Base-by-base conservation (phyloP, 1,284 basidiomycete genomes). In the Ganoderma sinense region DNA sequence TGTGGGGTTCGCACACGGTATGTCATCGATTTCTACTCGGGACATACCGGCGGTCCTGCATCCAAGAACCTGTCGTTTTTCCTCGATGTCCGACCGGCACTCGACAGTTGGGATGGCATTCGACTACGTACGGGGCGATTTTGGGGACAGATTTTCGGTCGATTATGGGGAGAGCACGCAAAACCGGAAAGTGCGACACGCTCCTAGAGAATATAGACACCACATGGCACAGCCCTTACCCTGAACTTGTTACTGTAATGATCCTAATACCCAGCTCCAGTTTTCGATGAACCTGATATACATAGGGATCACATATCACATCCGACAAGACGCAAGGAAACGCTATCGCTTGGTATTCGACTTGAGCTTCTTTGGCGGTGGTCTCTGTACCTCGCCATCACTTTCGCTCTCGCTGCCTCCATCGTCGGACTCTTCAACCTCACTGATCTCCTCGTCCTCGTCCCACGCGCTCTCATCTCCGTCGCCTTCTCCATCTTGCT, bases 1-100 rank as follows among this genome's bases (percentile, higher is more conserved):
- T 97, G 95, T 77, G 97, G 97, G 2, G 89, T 88, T 2, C 91
- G 90, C 66, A 86, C 97, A 77, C 91, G 97, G 71, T 99, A 99
- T 83, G 91, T 99, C 68, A 98, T 99, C 75, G 97, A 99, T 82
- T 99, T 99, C 80, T 99, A 99, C 85, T 94, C 96, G 0, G 97
- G 98, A n/a, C 90, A 88, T 69, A 82, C 84, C 39, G 81, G 84
- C 59, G 80, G 79, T 40, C 75, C 83, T 5, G 74, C 82, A 33
- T 79, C 83, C 14, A 81, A 82, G 66, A 85, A 85, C 71, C 78
- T 89, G 26, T 91, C 96, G 4, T 99, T 99, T 82, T 98, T 94
- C 81, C 88, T 99, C 53, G 98, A 99, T 77, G 97, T 96, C 14
- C 87, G 97, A 61, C 97, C 97, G 0, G 97, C 97, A 1, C 81